Percentiles rank a stretch among this genome's conserved stretches.
phyloP scores from a whole-genome alignment of 192 early-diverging fungal genomes.

The Rhizophagus prolifer region DNA sequence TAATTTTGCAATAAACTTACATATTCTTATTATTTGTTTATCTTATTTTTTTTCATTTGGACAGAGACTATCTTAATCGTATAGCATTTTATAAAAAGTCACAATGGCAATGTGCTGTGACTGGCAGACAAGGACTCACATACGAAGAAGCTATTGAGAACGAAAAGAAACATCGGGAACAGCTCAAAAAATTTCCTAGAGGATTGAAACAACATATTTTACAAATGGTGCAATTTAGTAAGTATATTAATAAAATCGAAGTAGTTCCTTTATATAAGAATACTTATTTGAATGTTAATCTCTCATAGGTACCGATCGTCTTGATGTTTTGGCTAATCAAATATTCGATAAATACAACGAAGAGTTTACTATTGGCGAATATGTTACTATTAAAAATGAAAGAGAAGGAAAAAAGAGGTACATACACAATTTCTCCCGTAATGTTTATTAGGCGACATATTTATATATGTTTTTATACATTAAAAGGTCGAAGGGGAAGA shows the following conservation, averaged over 20 bases:
- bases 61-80: constrained; percentile 70
- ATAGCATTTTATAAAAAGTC: constrained; percentile 66
- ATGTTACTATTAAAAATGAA: not conserved
- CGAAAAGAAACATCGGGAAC: constrained; percentile 65
- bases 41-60: constrained; percentile 5
- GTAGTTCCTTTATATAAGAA: constrained; percentile 31
- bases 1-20: not conserved
- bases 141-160: constrained; percentile 78
- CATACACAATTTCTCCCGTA: not conserved
- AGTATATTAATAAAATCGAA: constrained; percentile 43
- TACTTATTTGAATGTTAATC: constrained; percentile 28
- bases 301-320: constrained; percentile 37
- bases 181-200: constrained; percentile 64
- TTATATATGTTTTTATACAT: not conserved
- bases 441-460: not conserved
- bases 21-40: constrained; percentile 19
- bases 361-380: not conserved
- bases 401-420: not conserved
- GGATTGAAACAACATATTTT: constrained; percentile 62
- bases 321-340: constrained; percentile 36
- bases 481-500: not conserved
- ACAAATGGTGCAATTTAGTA: constrained; percentile 75
- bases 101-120: constrained; percentile 76
- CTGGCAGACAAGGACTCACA: constrained; percentile 72
- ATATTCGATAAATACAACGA: constrained; percentile 12